Conservation (phyloP, 2,329 filamentous ascomycete species). For the Diplodia corticola region DNA sequence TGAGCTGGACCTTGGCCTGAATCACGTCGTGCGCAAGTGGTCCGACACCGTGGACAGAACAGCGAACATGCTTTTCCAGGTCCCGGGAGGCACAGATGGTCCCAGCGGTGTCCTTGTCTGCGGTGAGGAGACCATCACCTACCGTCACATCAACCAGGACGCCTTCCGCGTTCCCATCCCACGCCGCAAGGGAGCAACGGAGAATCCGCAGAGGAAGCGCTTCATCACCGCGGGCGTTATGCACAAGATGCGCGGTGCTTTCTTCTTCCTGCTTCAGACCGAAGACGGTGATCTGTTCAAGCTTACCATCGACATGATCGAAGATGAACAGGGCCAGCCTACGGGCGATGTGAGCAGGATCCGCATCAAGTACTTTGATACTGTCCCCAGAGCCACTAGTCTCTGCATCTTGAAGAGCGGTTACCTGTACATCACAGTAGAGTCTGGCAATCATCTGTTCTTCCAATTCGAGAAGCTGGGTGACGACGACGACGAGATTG, state of each 20-base stretch:
- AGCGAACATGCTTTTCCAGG: constrained; percentile 87
- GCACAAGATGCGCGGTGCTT: constrained; percentile 89
- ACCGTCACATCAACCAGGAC: constrained; percentile 93
- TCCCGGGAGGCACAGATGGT: constrained; percentile 89
- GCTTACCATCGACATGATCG: constrained; percentile 85
- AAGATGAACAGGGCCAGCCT: constrained; percentile 73
- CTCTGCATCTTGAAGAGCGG: constrained; percentile 94
- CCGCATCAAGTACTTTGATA: constrained; percentile 98
- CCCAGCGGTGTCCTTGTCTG: constrained; percentile 95
- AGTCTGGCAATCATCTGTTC: constrained; percentile 90
- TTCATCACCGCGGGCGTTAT: constrained; percentile 89
- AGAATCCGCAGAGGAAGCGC: constrained; percentile 89
- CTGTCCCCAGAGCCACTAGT: constrained; percentile 81
- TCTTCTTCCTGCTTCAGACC: constrained; percentile 91
- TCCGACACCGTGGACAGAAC: constrained; percentile 89
- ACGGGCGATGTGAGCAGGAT: constrained; percentile 80
- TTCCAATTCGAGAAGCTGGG: constrained; percentile 98
- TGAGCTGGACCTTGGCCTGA: constrained; percentile 92
- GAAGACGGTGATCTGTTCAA: constrained; percentile 99
- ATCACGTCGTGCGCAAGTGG: constrained; percentile 97
- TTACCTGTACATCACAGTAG: constrained; percentile 88
- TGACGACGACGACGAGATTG: constrained; percentile 86
- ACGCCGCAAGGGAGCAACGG: constrained; percentile 79
- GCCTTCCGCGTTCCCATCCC: constrained; percentile 88
- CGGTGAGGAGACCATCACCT: constrained; percentile 90